Evolutionary conservation across 2,329 filamentous ascomycete genomes (phyloP).

Genomic region (Westerdykella sp.): DNA sequence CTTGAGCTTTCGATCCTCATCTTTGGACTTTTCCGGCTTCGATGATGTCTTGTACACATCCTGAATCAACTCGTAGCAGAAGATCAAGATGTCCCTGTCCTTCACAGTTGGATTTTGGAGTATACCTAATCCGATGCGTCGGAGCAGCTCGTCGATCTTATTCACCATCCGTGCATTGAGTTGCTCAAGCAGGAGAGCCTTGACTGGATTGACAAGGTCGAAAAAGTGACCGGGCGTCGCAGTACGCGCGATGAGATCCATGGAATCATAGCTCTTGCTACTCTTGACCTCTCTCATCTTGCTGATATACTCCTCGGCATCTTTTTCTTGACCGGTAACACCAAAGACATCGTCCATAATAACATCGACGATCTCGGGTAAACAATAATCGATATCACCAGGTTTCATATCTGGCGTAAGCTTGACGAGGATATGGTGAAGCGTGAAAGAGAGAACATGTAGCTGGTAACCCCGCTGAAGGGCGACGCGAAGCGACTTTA

Average conservation of each 20-base stretch:
- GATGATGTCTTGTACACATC: conserved; percentile 66
- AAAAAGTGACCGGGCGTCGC: conserved; percentile 69
- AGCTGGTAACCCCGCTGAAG: conserved; percentile 84
- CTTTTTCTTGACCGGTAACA: conserved; percentile 86
- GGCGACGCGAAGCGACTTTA: conserved; percentile 81
- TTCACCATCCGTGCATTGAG: conserved; percentile 75
- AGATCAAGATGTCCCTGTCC: conserved; percentile 77
- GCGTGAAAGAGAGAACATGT: conserved; percentile 89
- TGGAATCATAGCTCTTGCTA: conserved; percentile 96
- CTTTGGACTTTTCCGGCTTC: conserved; percentile 32
- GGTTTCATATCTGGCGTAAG: conserved; percentile 66
- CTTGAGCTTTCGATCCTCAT: conserved; percentile 45
- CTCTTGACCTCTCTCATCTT: conserved; percentile 98
- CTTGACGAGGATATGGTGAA: conserved; percentile 81
- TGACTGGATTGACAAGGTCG: conserved; percentile 71
- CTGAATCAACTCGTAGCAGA: conserved; percentile 91
- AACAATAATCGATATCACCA: conserved; percentile 84
- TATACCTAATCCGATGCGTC: conserved; percentile 75
- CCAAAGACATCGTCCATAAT: conserved; percentile 99
- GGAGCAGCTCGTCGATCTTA: conserved; percentile 85
- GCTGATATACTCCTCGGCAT: conserved; percentile 89
- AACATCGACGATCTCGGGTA: conserved; percentile 69
- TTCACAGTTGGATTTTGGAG: conserved; percentile 73
- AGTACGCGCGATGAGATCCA: conserved; percentile 83
- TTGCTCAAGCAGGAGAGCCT: conserved; percentile 72